A percentile compares a stretch with the other conserved stretches of the same genome.
Conservation (phyloP, 352 stramenopile species). For the Peronosclerospora sorghi region DNA sequence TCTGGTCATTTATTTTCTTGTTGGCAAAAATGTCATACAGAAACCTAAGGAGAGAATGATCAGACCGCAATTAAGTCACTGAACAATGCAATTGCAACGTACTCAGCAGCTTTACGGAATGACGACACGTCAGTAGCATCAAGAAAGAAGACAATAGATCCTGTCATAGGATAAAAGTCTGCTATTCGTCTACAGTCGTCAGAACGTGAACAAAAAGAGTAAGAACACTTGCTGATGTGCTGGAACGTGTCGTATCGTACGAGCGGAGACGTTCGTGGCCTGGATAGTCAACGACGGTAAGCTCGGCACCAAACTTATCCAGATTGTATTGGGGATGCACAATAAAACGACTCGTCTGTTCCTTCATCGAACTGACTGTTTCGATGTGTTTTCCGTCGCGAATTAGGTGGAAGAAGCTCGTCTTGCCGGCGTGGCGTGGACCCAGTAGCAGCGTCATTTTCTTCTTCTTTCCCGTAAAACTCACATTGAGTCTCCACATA, state of each 20-base stretch:
- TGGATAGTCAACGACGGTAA: slow-evolving; percentile 71
- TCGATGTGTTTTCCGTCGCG: slow-evolving; percentile 51
- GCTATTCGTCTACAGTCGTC: slow-evolving; percentile 34
- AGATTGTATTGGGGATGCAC: slow-evolving; percentile 59
- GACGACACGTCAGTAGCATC: slow-evolving; percentile 48
- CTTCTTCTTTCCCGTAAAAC: slow-evolving; percentile 59
- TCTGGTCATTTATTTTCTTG: slow-evolving; percentile 70
- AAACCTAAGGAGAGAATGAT: slow-evolving; percentile 24
- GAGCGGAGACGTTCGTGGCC: slow-evolving; percentile 72
- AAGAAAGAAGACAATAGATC: slow-evolving; percentile 68
- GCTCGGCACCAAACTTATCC: slow-evolving; percentile 54
- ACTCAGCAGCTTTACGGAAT: slow-evolving; percentile 76
- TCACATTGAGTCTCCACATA: slow-evolving; percentile 52
- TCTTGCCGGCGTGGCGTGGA: slow-evolving; percentile 63
- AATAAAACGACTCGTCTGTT: slow-evolving; percentile 51
- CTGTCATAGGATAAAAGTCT: slow-evolving; percentile 64
- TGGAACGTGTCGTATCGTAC: slow-evolving; percentile 18
- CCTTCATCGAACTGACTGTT: slow-evolving; percentile 82
- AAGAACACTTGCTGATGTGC: background rate
- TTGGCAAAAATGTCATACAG: slow-evolving; percentile 83
- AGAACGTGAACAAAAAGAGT: background rate
- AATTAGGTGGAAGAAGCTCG: slow-evolving; percentile 71
- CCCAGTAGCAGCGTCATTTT: slow-evolving; percentile 64
- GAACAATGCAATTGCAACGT: slow-evolving; percentile 7
- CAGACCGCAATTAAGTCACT: background rate